These are phyloP conservation scores for Xerocomus nothofagi DNA, from an alignment of 1,284 basidiomycete species.

Conservation along the genomic window DNA sequence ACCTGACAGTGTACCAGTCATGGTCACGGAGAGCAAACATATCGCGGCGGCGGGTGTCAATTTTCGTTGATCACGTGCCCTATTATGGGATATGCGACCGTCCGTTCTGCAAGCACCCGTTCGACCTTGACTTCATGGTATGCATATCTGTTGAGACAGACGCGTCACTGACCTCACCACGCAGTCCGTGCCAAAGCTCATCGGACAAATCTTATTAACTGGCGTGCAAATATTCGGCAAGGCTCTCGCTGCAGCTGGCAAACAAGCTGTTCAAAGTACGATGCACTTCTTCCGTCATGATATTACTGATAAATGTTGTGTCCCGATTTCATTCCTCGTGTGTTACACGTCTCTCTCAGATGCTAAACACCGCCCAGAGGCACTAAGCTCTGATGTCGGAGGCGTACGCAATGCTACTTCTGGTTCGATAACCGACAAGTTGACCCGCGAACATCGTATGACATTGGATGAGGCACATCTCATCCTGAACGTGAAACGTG, in stretches of 20 bases:
- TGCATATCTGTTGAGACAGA: conserved; percentile 5
- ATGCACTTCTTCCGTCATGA: conserved; percentile 16
- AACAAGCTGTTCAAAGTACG: conserved; percentile 92
- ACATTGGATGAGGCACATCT: conserved; percentile 94
- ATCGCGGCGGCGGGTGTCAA: too few species aligned
- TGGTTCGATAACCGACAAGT: conserved; percentile 69
- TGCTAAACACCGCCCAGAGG: conserved; percentile 76
- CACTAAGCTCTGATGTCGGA: conserved; percentile 59
- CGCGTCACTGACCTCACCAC: not conserved
- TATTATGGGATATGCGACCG: not conserved
- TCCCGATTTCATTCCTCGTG: not conserved
- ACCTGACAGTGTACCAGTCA: conserved; percentile 17
- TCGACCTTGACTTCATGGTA: conserved; percentile 27
- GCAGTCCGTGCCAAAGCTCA: conserved; percentile 72
- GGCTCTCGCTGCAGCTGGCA: conserved; percentile 88
- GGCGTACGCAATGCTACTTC: conserved; percentile 76
- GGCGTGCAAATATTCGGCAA: conserved; percentile 87
- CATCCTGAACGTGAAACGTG: conserved; percentile 89
- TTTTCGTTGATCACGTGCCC: conserved; percentile 27
- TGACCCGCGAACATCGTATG: conserved; percentile 88
- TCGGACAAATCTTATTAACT: conserved; percentile 82
- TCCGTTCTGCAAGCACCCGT: not conserved
- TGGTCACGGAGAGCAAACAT: conserved; percentile 3
- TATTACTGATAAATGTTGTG: conserved; percentile 7
- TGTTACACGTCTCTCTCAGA: conserved; percentile 46